phyloP scores from a whole-genome alignment of 805 yeast genomes.

The Myxozyma kluyveri region DNA sequence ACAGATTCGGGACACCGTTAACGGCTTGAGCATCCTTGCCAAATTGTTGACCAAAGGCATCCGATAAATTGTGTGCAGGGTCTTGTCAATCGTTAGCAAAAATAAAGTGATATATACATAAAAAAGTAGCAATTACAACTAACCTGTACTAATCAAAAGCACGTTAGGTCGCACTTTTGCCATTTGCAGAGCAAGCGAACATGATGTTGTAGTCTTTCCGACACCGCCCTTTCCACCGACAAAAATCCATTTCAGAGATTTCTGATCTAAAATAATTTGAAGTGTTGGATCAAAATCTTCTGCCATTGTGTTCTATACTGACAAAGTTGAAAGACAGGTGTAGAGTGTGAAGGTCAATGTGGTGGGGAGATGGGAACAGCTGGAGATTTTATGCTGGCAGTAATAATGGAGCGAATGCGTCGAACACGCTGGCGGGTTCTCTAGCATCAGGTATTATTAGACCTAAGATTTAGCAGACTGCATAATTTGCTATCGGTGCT shows the following conservation, averaged over 20 bases:
- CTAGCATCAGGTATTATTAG: no score
- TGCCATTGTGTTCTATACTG: no score
- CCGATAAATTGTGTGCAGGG: slow-evolving; percentile 97
- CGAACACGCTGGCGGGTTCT: no score
- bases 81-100: slow-evolving; percentile 52
- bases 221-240: slow-evolving; percentile 99
- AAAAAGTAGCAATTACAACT: background rate
- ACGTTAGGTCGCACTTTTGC: slow-evolving; percentile 82
- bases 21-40: slow-evolving; percentile 95
- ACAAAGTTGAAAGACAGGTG: no score
- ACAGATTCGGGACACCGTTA: slow-evolving; percentile 79
- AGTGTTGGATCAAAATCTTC: slow-evolving; percentile 42
- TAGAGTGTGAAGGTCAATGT: no score
- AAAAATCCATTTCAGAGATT: slow-evolving; percentile 84
- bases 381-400: no score
- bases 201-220: slow-evolving; percentile 96
- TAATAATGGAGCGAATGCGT: no score
- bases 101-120: background rate
- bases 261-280: slow-evolving; percentile 43
- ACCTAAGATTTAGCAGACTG: no score
- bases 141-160: slow-evolving; percentile 54
- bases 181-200: slow-evolving; percentile 90
- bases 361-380: no score
- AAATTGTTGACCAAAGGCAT: slow-evolving; percentile 97
- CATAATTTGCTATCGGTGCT: no score